Evolutionary conservation across 139 green algal species (phyloP), one percentile per base, ranked within the genome.

Genomic region (Chlorella sp.): DNA sequence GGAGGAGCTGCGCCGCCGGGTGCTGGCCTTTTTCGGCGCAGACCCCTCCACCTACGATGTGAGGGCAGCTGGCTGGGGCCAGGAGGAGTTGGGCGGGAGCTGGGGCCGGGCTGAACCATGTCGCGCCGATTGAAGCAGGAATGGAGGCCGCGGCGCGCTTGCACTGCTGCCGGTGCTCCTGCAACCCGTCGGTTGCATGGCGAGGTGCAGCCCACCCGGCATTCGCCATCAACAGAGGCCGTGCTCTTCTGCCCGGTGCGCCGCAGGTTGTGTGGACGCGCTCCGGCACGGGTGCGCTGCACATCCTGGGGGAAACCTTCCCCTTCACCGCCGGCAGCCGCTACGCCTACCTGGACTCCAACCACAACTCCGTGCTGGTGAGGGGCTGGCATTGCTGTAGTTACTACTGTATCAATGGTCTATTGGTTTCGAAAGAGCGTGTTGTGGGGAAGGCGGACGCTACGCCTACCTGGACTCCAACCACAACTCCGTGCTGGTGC

Each of bases 401-500:
- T 74, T 30, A 74, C 26, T 5, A 24, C 41, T 56, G 24, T 28
- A 34, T n/a, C 41, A 17, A 44, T 56, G 40, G 17, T 9, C 24
- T 36, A 7, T n/a, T 8, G 13, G 4, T n/a, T n/a, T n/a, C n/a
- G n/a, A n/a, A n/a, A n/a, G n/a, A n/a, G n/a, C n/a, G n/a, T n/a
- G n/a, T n/a, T n/a, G n/a, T n/a, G n/a, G n/a, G n/a, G n/a, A n/a
- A n/a, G 38, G n/a, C 54, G 81, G 83, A 32, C 74, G 20, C 24
- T 91, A 81, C 81, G 85, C 85, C 36, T 95, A 95, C 87, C 88
- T 94, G 34, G 76, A 85, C 13, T 89, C 94, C 80, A 96, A 96
- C 87, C 94, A 97, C 88, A 96, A 96, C 93, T 92, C 85, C 68
- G 91, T 96, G 87, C 89, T 96, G 65, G 69, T 76, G n/a, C n/a